A percentile compares a stretch with the other conserved stretches of the same genome.
These are phyloP conservation scores for Quercus tomentella DNA, from an alignment of 331 rosid species.

Conservation along the genomic window DNA sequence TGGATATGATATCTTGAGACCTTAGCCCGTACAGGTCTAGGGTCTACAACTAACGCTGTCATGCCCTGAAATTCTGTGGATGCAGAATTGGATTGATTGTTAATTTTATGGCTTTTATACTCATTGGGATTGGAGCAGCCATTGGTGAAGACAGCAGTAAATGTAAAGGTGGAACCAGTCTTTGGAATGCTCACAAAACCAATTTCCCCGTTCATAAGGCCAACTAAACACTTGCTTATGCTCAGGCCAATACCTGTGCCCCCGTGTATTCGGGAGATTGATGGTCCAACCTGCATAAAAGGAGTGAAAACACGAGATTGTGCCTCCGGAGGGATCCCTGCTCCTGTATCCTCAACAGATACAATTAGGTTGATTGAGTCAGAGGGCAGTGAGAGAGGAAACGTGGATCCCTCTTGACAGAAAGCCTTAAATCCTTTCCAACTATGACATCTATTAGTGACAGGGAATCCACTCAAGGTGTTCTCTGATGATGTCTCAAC, in stretches of 20 bases:
- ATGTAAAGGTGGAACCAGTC: conserved; percentile 64
- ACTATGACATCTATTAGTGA: conserved; percentile 53
- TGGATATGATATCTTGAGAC: conserved; percentile 62
- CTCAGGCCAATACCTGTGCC: conserved; percentile 78
- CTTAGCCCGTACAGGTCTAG: conserved; percentile 53
- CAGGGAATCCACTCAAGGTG: conserved; percentile 76
- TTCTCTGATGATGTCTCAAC: conserved; percentile 49
- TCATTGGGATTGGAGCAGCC: conserved; percentile 31
- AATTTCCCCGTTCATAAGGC: conserved; percentile 72
- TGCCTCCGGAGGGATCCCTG: conserved; percentile 60
- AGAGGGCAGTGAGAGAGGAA: conserved; percentile 29
- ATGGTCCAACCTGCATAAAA: conserved; percentile 74
- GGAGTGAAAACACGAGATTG: conserved; percentile 67
- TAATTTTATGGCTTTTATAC: conserved; percentile 36
- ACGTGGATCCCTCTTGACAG: conserved; percentile 30
- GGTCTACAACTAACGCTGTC: conserved; percentile 52
- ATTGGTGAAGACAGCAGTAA: conserved; percentile 54
- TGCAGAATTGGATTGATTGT: conserved; percentile 34
- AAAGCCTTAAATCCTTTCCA: conserved; percentile 62
- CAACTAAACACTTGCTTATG: conserved; percentile 71
- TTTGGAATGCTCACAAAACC: conserved; percentile 63
- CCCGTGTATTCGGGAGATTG: conserved; percentile 65
- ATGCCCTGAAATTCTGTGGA: conserved; percentile 58
- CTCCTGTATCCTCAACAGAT: conserved; percentile 78
- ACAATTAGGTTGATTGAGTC: conserved; percentile 48